Evolutionary conservation across 805 yeast genomes (phyloP).

Genomic region (Wickerhamiella siamensis): DNA sequence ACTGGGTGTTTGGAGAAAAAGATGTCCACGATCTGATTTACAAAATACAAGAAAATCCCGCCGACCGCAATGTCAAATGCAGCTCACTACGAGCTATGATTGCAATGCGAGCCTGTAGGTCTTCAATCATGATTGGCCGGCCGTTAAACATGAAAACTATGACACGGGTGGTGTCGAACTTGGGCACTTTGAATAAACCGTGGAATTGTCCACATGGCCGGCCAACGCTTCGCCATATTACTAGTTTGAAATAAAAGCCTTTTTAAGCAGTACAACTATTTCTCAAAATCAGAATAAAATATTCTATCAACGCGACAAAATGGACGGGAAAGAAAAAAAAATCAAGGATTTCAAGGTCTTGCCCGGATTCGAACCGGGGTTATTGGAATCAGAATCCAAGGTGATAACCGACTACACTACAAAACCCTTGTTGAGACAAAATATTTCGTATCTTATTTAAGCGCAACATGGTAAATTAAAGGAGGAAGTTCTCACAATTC

Average conservation of each 20-base stretch:
- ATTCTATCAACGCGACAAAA: too few species aligned
- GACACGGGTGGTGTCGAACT: conserved; percentile 50
- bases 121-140: conserved; percentile 87
- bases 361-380: conserved; percentile 12
- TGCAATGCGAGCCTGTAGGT: conserved; percentile 92
- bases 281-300: too few species aligned
- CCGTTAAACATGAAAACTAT: conserved; percentile 44
- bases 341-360: too few species aligned
- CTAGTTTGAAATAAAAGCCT: conserved; percentile 33
- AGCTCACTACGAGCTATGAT: conserved; percentile 70
- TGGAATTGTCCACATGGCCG: conserved; percentile 96
- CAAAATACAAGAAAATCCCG: conserved; percentile 43
- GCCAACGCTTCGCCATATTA: conserved; percentile 87
- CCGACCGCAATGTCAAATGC: conserved; percentile 37
- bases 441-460: too few species aligned
- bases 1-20: conserved; percentile 42
- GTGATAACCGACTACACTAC: conserved; percentile 27
- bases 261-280: too few species aligned
- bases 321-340: too few species aligned
- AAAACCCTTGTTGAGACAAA: too few species aligned
- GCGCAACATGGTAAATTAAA: too few species aligned
- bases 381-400: conserved; percentile 18
- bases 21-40: conserved; percentile 72
- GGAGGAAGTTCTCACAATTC: too few species aligned
- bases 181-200: conserved; percentile 70